Conservation (phyloP, 306 rosid genomes). For the Myrica gale region DNA sequence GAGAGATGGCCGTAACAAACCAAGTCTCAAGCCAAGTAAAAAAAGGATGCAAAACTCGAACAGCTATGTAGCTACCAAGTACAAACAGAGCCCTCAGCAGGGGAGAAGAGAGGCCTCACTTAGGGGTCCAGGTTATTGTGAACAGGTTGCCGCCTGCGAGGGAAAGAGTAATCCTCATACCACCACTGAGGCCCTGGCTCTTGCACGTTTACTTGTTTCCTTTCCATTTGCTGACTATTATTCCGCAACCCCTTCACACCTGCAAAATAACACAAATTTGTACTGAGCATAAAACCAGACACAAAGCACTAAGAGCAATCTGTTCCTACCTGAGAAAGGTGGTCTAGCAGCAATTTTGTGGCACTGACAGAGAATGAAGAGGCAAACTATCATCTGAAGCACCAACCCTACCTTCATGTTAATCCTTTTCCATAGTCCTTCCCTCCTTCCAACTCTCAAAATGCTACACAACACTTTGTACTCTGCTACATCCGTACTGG, state of each 20-base stretch:
- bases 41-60: background rate
- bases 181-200: conserved; percentile 21
- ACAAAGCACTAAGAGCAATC: background rate
- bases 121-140: conserved; percentile 33
- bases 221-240: conserved; percentile 8
- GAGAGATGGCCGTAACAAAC: background rate
- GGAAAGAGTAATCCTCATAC: conserved; percentile 35
- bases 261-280: conserved; percentile 12
- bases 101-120: background rate
- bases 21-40: background rate
- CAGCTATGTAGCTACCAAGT: background rate
- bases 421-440: conserved; percentile 7
- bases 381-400: conserved; percentile 23
- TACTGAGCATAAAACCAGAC: background rate
- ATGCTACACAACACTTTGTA: background rate
- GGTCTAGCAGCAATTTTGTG: conserved; percentile 16
- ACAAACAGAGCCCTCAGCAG: background rate
- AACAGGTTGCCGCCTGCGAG: conserved; percentile 32
- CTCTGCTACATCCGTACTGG: conserved; percentile 2
- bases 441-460: conserved; percentile 1
- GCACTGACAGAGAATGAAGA: conserved; percentile 25
- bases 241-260: conserved; percentile 18
- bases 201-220: background rate
- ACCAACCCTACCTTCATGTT: conserved; percentile 27
- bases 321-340: conserved; percentile 27